A percentile compares a stretch with the other conserved stretches of the same genome.
These are phyloP conservation scores for Microthlaspi erraticum DNA, from an alignment of 345 rosid species.

Conservation along the genomic window DNA sequence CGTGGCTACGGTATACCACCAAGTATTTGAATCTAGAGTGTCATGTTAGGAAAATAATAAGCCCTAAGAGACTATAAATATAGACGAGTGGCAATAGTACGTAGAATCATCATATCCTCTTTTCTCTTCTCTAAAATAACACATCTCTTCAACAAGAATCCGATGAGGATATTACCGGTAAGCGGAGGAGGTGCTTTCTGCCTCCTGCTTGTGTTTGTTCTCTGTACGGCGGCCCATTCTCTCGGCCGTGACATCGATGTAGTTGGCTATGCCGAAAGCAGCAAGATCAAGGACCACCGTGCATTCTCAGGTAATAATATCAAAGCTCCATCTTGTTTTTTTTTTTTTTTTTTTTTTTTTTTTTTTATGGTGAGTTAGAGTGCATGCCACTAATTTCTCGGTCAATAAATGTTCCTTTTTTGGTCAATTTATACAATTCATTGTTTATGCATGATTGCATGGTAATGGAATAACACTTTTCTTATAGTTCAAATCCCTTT, in stretches of 20 bases:
- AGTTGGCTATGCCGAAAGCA: constrained; percentile 38
- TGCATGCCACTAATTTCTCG: background rate
- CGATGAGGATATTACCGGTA: constrained; percentile 26
- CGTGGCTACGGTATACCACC: constrained; percentile 27
- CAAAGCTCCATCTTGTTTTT: background rate
- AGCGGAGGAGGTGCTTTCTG: constrained; percentile 19
- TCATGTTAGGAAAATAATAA: background rate
- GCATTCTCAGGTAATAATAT: constrained; percentile 31
- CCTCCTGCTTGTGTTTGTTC: constrained; percentile 31
- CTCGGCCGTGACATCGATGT: constrained; percentile 28
- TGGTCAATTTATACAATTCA: background rate
- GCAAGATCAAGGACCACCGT: constrained; percentile 23
- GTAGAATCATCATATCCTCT: constrained; percentile 32
- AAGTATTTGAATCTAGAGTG: constrained; percentile 2
- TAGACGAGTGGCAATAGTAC: background rate
- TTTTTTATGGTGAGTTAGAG: background rate
- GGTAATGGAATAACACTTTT: background rate
- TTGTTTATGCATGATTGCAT: background rate
- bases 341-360: too few relatives aligned
- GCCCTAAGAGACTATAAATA: constrained; percentile 24
- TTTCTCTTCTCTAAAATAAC: constrained; percentile 14
- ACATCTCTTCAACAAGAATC: constrained; percentile 8
- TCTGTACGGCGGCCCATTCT: constrained; percentile 32
- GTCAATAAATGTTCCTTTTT: background rate
- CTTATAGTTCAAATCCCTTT: background rate